phyloP scores from a whole-genome alignment of 495 filamentous ascomycete genomes.

The Aspergillus steynii region DNA sequence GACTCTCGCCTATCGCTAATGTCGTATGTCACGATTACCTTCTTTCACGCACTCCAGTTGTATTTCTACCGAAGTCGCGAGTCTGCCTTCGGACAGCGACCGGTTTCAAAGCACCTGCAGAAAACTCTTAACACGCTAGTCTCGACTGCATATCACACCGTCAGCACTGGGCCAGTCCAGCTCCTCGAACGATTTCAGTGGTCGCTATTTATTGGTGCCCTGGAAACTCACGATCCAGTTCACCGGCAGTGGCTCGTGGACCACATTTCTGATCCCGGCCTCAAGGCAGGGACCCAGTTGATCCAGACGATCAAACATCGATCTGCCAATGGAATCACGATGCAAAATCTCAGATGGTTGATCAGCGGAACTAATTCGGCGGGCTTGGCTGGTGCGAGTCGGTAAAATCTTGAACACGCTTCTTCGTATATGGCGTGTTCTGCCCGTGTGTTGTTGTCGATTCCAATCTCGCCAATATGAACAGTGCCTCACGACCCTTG shows the following conservation, averaged over 20 bases:
- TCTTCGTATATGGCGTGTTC: neutral
- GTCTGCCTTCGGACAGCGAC: conserved; percentile 8
- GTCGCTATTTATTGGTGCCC: conserved; percentile 15
- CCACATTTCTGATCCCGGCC: conserved; percentile 13
- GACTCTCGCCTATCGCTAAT: conserved; percentile 4
- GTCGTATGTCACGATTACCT: conserved; percentile 10
- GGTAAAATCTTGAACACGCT: neutral
- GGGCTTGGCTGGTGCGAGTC: neutral
- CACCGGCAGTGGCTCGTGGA: conserved; percentile 13
- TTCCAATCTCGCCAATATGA: no score
- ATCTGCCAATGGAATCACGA: conserved; percentile 7
- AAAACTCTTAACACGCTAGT: conserved; percentile 7
- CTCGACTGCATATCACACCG: conserved; percentile 10
- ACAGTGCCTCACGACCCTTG: no score
- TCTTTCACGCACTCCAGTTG: conserved; percentile 14
- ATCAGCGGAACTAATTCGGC: neutral
- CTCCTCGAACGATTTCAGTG: conserved; percentile 17
- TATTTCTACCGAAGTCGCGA: conserved; percentile 12
- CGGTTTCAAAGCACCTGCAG: conserved; percentile 3
- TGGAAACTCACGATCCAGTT: conserved; percentile 15
- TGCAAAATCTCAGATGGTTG: conserved; percentile 8
- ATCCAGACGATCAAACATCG: conserved; percentile 1
- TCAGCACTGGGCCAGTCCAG: conserved; percentile 9
- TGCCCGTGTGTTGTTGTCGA: neutral
- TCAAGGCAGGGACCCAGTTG: conserved; percentile 6